Evolutionary conservation across 495 filamentous ascomycete species (phyloP).

Genomic region (Penicillium argentinense): DNA sequence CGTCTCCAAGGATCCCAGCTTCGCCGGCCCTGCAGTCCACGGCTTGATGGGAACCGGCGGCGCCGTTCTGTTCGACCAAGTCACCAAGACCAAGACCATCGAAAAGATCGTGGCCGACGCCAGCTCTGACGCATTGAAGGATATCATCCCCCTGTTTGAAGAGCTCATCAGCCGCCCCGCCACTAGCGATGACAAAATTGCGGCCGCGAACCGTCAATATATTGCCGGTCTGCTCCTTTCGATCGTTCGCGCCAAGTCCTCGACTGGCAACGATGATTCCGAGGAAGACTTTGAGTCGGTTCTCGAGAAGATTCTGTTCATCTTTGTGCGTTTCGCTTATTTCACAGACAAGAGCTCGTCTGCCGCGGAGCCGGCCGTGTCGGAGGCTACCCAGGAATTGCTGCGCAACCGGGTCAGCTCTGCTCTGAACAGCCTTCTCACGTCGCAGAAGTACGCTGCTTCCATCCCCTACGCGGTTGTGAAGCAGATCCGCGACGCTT

Average conservation of each 20-base stretch:
- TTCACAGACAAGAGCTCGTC: conserved; percentile 31
- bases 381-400: conserved; percentile 62
- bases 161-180: conserved; percentile 39
- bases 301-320: conserved; percentile 41
- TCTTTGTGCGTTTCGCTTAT: conserved; percentile 46
- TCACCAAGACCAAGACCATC: conserved; percentile 86
- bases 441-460: conserved; percentile 55
- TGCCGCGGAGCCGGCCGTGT: conserved; percentile 45
- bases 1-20: conserved; percentile 62
- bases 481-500: conserved; percentile 47
- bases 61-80: conserved; percentile 76
- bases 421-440: conserved; percentile 67
- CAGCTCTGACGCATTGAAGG: conserved; percentile 45
- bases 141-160: conserved; percentile 44
- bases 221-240: conserved; percentile 48
- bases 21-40: conserved; percentile 58
- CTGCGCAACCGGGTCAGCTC: conserved; percentile 68
- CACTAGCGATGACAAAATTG: conserved; percentile 41
- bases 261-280: conserved; percentile 31
- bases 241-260: conserved; percentile 42
- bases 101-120: conserved; percentile 69
- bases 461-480: conserved; percentile 53
- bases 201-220: conserved; percentile 47
- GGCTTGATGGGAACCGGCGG: conserved; percentile 68
- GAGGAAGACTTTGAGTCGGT: conserved; percentile 31